These are phyloP conservation scores for Ustilago shanxiensis DNA, from an alignment of 1,284 basidiomycete species.

Conservation along the genomic window DNA sequence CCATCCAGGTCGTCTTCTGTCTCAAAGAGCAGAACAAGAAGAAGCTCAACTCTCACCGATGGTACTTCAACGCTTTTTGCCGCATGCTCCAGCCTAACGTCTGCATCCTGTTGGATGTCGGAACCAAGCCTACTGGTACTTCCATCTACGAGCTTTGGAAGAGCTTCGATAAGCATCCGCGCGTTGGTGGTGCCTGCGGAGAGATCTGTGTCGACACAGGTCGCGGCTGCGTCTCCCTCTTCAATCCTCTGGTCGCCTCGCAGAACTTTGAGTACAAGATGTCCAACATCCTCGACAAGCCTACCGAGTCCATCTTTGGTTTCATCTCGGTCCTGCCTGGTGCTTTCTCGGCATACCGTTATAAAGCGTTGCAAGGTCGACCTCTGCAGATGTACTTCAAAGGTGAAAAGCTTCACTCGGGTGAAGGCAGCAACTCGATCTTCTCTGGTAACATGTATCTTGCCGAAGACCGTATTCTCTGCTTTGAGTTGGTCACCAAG, in stretches of 20 bases:
- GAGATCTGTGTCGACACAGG: constrained; percentile 93
- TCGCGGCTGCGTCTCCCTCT: constrained; percentile 74
- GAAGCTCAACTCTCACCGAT: constrained; percentile 67
- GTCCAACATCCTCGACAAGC: constrained; percentile 71
- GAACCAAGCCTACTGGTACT: constrained; percentile 80
- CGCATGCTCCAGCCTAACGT: constrained; percentile 78
- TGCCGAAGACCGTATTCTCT: constrained; percentile 67
- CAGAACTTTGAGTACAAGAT: constrained; percentile 70
- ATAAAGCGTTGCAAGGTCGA: constrained; percentile 85
- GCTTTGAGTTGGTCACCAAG: constrained; percentile 67
- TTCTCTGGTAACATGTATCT: constrained; percentile 68
- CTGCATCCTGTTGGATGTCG: constrained; percentile 92
- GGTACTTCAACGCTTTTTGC: constrained; percentile 70
- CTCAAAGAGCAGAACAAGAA: constrained; percentile 68
- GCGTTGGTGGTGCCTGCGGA: constrained; percentile 94
- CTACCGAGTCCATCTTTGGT: constrained; percentile 81
- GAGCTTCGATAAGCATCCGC: constrained; percentile 93
- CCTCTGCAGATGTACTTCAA: constrained; percentile 94
- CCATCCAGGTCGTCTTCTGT: constrained; percentile 71
- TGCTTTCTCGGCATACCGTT: constrained; percentile 84
- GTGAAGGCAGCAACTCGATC: constrained; percentile 57
- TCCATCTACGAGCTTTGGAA: constrained; percentile 95
- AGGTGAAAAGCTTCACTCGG: constrained; percentile 78
- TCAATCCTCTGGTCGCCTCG: constrained; percentile 79
- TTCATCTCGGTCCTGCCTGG: constrained; percentile 93